Evolutionary conservation across 768 basidiomycete species (phyloP), one percentile per base, ranked within the genome.

Genomic region (Hygrophoropsis aurantiaca): DNA sequence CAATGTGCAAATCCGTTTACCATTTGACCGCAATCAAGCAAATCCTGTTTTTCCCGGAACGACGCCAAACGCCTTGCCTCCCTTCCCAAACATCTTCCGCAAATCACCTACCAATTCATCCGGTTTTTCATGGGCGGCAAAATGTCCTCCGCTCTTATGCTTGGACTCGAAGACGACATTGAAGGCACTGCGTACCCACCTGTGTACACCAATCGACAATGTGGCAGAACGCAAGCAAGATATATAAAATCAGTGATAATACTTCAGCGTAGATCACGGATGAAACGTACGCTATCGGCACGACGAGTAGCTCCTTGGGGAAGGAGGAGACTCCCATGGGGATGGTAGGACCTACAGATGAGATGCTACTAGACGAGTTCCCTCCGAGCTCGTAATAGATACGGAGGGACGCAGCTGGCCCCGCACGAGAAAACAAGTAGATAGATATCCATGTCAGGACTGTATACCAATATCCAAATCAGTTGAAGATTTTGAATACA

Each of bases 381-480:
- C 37, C 24, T 40, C 8, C 16, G 11, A 26, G 51, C 55, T 85
- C 84, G 54, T 76, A 83, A 59, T 84, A 85, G 16, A 82, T 82
- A 11, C 81, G 68, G 7, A 77, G 18, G 0, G 82, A 76, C 0
- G 82, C 79, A 2, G 80, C 71, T 5, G 84, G 81, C 0, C 81
- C 81, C 0, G 75, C 69, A 9, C 75, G 73, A 6, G 81, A 82
- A 61, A 84, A 82, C 68, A 71, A 77, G 55, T 77, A 81, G 10
- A 81, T 67, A 2, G 79, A 81, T 18, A 81, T 58, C 81, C 82
- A 85, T 0, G 78, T 80, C 24, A 85, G 53, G 1, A 83, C 82
- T 82, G 46, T 11, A 58, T 56, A 45, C 69, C 67, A 55, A n/a
- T n/a, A n/a, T n/a, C 69, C 66, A 42, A n/a, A 25, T 11, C 21